Percentiles rank a stretch among this genome's conserved stretches.
phyloP scores from a whole-genome alignment of 495 filamentous ascomycete genomes.

The Hypoxylon lienhwacheense region DNA sequence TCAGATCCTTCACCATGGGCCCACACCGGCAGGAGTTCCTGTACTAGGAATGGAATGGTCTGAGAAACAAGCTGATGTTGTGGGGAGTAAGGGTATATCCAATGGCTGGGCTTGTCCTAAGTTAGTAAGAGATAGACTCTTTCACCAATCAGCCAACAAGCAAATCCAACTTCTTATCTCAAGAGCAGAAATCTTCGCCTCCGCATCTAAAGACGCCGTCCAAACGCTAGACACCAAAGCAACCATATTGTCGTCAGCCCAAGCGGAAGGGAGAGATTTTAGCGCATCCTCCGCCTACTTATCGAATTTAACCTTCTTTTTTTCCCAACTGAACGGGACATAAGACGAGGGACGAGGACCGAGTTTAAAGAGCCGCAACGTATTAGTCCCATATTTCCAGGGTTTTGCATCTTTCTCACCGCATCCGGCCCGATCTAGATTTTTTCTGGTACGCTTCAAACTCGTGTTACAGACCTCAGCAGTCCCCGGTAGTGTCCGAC shows the following conservation, averaged over 20 bases:
- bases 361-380: no score
- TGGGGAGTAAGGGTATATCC: slow-evolving; percentile 10
- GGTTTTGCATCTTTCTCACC: no score
- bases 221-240: slow-evolving; percentile 18
- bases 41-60: slow-evolving; percentile 25
- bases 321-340: no score
- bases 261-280: slow-evolving; percentile 9
- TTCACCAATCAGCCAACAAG: neutral
- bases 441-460: no score
- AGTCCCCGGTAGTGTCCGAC: slow-evolving; percentile 2
- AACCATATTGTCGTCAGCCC: slow-evolving; percentile 14
- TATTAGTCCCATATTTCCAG: no score
- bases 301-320: no score
- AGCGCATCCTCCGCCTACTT: no score
- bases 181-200: slow-evolving; percentile 10
- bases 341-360: no score
- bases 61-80: slow-evolving; percentile 11
- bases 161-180: no score
- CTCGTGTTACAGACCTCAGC: slow-evolving; percentile 1
- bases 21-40: slow-evolving; percentile 3
- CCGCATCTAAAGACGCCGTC: slow-evolving; percentile 7
- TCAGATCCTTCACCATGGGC: slow-evolving; percentile 18
- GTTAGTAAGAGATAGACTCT: slow-evolving; percentile 24
- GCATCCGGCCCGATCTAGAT: no score
- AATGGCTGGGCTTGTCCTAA: slow-evolving; percentile 12